A percentile compares a stretch with the other conserved stretches of the same genome.
phyloP scores from a whole-genome alignment of 2,329 filamentous ascomycete genomes.

The Fusarium torulosum region DNA sequence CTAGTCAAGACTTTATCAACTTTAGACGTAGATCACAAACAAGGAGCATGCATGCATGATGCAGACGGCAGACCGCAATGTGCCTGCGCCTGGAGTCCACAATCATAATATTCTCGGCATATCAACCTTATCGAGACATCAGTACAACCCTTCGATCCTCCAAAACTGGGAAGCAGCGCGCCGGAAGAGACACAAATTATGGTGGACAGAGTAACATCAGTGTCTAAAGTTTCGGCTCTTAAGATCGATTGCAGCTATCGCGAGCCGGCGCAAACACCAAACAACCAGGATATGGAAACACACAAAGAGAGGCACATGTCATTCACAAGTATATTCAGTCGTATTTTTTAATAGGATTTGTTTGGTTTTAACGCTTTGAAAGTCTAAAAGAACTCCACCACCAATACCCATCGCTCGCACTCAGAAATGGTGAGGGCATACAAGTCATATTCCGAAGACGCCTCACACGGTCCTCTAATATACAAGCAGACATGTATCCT shows the following conservation, averaged over 20 bases:
- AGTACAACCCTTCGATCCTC: slow-evolving; percentile 12
- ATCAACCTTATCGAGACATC: slow-evolving; percentile 41
- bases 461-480: slow-evolving; percentile 42
- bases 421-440: slow-evolving; percentile 18
- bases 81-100: neutral
- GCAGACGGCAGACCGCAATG: neutral
- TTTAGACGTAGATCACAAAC: slow-evolving; percentile 2
- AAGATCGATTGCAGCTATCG: neutral
- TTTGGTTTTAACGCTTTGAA: slow-evolving; percentile 40
- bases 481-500: slow-evolving; percentile 46
- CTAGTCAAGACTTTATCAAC: neutral
- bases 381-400: slow-evolving; percentile 35
- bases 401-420: slow-evolving; percentile 17
- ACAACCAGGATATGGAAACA: neutral
- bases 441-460: slow-evolving; percentile 39
- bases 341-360: slow-evolving; percentile 34
- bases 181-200: neutral
- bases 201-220: no score
- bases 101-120: slow-evolving; percentile 16
- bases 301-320: neutral
- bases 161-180: slow-evolving; percentile 1
- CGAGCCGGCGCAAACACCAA: neutral
- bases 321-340: slow-evolving; percentile 31
- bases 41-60: slow-evolving; percentile 1
- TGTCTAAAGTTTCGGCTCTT: no score